phyloP scores from a whole-genome alignment of 306 rosid genomes.

The Ziziphus jujuba region DNA sequence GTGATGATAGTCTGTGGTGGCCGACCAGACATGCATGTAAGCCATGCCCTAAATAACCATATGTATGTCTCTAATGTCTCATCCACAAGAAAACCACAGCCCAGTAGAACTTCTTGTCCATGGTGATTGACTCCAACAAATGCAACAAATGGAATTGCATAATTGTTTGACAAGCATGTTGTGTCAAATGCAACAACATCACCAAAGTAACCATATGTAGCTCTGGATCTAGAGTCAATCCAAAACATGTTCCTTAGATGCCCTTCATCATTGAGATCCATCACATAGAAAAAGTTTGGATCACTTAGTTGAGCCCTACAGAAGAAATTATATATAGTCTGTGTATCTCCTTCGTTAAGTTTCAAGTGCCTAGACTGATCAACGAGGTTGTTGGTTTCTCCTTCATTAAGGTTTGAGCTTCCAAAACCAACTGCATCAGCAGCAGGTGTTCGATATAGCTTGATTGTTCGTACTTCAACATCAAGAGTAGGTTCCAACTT shows the following conservation, averaged over 20 bases:
- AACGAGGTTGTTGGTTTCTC: constrained; percentile 43
- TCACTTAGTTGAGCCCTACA: constrained; percentile 59
- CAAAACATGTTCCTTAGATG: constrained; percentile 80
- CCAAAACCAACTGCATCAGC: constrained; percentile 53
- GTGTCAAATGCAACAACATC: constrained; percentile 81
- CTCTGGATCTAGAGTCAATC: constrained; percentile 86
- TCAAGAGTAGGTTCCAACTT: constrained; percentile 72
- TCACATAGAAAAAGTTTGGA: constrained; percentile 83
- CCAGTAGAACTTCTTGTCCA: constrained; percentile 67
- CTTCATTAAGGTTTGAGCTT: constrained; percentile 64
- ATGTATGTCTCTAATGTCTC: constrained; percentile 73
- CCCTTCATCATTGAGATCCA: constrained; percentile 89
- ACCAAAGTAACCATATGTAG: constrained; percentile 76
- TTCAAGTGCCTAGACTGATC: constrained; percentile 52
- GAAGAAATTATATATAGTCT: constrained; percentile 60
- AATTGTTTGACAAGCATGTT: constrained; percentile 69
- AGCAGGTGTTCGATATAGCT: constrained; percentile 69
- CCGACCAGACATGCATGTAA: constrained; percentile 88
- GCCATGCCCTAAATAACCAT: constrained; percentile 97
- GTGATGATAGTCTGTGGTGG: constrained; percentile 89
- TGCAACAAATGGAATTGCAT: constrained; percentile 73
- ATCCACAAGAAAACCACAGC: constrained; percentile 87
- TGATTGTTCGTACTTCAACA: constrained; percentile 87
- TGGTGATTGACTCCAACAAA: constrained; percentile 93
- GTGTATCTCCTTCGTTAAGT: constrained; percentile 71